A percentile compares a stretch with the other conserved stretches of the same genome.
Evolutionary conservation across 2,329 filamentous ascomycete species (phyloP).

Genomic region (Lasiodiplodia gonubiensis): DNA sequence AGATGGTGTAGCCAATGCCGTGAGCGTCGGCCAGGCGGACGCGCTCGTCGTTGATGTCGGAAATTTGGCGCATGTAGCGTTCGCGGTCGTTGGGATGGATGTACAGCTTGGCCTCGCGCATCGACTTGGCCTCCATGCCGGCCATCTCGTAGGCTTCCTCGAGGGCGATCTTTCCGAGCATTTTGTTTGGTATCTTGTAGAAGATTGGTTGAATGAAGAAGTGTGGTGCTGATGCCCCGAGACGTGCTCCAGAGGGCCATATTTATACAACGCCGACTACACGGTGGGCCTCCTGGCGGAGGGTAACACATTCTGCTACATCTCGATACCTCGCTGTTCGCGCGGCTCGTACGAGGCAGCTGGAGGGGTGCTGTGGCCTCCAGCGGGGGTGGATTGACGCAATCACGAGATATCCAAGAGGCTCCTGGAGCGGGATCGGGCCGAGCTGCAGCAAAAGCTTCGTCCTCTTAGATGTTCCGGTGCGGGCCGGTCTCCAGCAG

Average conservation of each 20-base stretch:
- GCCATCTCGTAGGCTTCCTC: conserved; percentile 25
- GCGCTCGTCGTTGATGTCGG: conserved; percentile 34
- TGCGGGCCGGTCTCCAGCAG: conserved; percentile 11
- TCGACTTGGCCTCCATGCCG: conserved; percentile 22
- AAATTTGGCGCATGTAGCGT: conserved; percentile 20
- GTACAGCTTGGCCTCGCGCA: conserved; percentile 20
- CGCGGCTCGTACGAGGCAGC: conserved; percentile 14
- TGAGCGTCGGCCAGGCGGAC: conserved; percentile 27
- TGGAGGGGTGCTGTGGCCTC: not conserved
- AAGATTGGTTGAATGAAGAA: not conserved
- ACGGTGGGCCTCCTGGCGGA: not conserved
- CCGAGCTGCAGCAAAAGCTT: conserved; percentile 9
- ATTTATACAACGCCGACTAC: not conserved
- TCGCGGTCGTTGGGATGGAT: conserved; percentile 21
- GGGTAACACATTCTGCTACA: not conserved
- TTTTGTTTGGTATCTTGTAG: not conserved
- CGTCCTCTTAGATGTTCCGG: not conserved
- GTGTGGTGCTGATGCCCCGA: not conserved
- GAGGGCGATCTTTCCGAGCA: conserved; percentile 25
- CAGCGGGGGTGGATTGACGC: conserved; percentile 6
- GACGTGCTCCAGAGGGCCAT: not conserved
- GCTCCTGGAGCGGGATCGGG: conserved; percentile 15
- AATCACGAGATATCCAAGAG: conserved; percentile 19
- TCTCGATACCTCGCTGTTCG: conserved; percentile 2
- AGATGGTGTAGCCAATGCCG: conserved; percentile 38